Evolutionary conservation across 1,284 basidiomycete genomes (phyloP).

Genomic region (Ceratobasidium sp.): DNA sequence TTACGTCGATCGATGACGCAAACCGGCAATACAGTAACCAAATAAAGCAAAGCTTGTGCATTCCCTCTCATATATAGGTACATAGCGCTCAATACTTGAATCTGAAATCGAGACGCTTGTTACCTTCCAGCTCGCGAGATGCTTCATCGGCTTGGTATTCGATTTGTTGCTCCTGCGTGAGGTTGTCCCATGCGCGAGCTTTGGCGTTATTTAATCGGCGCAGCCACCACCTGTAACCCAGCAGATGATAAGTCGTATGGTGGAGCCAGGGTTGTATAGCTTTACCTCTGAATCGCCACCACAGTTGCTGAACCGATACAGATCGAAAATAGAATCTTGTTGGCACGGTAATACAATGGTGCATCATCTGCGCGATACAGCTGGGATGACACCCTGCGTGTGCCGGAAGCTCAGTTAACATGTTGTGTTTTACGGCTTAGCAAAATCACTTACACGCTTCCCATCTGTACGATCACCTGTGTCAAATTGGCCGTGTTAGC

Average conservation of each 20-base stretch:
- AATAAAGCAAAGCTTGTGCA: neutral
- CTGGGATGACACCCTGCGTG: constrained; percentile 12
- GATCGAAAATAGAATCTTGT: constrained; percentile 23
- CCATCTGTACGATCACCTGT: constrained; percentile 34
- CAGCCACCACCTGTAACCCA: constrained; percentile 10
- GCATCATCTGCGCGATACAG: constrained; percentile 24
- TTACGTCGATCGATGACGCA: neutral
- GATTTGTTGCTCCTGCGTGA: constrained; percentile 27
- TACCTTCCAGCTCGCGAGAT: constrained; percentile 17
- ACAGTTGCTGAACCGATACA: constrained; percentile 13
- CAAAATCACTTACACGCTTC: constrained; percentile 24
- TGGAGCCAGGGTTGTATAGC: neutral
- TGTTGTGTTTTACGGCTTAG: neutral
- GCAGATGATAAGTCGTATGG: neutral
- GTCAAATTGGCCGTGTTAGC: neutral
- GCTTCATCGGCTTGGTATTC: constrained; percentile 22
- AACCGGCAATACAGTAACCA: neutral
- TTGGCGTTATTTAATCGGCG: constrained; percentile 1
- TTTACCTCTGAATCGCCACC: constrained; percentile 3
- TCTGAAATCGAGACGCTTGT: constrained; percentile 21
- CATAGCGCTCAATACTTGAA: constrained; percentile 11
- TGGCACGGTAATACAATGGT: constrained; percentile 26
- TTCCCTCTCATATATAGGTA: neutral
- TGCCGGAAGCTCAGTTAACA: neutral
- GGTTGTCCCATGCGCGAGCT: constrained; percentile 6